Evolutionary conservation across 1,139 yeast species (phyloP).

Genomic region (Magnusiomyces clavatus): DNA sequence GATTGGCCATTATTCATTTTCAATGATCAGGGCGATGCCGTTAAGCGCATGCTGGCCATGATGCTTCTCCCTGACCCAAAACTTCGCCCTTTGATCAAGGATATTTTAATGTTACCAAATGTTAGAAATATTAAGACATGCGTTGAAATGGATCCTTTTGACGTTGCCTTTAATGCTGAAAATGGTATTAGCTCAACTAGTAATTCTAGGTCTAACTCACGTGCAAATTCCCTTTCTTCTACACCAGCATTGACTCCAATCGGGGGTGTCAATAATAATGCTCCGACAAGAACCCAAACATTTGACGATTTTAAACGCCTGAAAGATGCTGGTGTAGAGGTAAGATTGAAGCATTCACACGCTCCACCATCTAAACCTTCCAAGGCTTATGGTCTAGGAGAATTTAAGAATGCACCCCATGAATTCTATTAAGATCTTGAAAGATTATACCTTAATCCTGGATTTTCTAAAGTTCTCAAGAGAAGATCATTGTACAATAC

Average conservation of each 20-base stretch:
- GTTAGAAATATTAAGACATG: background rate
- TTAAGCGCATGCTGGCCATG: constrained; percentile 22
- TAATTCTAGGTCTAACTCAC: background rate
- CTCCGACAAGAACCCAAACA: constrained; percentile 2
- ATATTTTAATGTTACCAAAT: constrained; percentile 37
- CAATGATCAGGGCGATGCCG: constrained; percentile 25
- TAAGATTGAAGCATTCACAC: background rate
- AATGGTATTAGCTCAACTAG: background rate
- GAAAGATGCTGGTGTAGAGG: background rate
- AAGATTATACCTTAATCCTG: too few species aligned
- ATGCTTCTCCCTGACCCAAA: constrained; percentile 68
- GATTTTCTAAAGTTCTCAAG: too few species aligned
- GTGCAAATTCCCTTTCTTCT: background rate
- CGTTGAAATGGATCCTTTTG: constrained; percentile 1
- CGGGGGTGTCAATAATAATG: background rate
- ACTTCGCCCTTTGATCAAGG: constrained; percentile 66
- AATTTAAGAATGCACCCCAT: constrained; percentile 6
- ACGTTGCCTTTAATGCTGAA: background rate
- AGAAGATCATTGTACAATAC: too few species aligned
- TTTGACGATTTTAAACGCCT: background rate
- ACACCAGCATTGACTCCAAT: background rate
- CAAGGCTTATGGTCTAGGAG: constrained; percentile 4
- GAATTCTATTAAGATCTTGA: constrained; percentile 2
- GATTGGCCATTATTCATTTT: constrained; percentile 57
- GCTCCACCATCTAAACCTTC: constrained; percentile 1